Evolutionary conservation across 2,329 filamentous ascomycete species (phyloP), one percentile per base, ranked within the genome.

Genomic region (Neofusicoccum cordaticola): DNA sequence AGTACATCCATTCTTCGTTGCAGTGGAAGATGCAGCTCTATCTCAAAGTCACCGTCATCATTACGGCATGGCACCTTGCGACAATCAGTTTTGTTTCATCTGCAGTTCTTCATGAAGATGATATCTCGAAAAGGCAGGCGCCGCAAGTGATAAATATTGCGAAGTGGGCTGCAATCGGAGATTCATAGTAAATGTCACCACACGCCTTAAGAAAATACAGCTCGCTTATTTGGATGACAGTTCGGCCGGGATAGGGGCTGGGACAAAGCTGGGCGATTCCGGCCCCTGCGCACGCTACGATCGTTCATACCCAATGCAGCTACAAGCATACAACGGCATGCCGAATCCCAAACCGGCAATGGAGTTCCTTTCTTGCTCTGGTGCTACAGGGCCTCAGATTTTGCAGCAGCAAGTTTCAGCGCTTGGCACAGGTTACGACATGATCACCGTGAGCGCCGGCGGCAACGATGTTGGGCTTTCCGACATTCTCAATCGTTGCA

Each of bases 391-490:
- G 11, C 22, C 35, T 13, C 37, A 62, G 42, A 39, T 62, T n/a
- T 5, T 19, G 15, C 41, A 45, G 2, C 42, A 62, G 27, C 58
- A 62, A 44, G 41, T 62, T 2, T 34, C 58, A 11, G 31, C 42
- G 0, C 27, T 62, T 11, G n/a, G 19, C n/a, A 44, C 13, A 4
- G 60, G 27, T 4, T 47, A 63, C 19, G 60, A 63, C 37, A 47
- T 53, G n/a, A 39, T 63, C 47, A 53, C 45, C 9, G 31, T 63
- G 11, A 34, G n/a, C 7, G 31, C 45, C 19, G 60, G 60, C 22
- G 60, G 60, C 11, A 63, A 63, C 31, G 60, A 63, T 17, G 45
- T 63, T 3, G 60, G 60, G 11, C 60, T 63, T 15, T 27, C 37
- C 3, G 47, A 52, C 31, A n/a, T 63, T 6, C 60, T 63, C 12